Percentiles rank a stretch among this genome's conserved stretches.
These are phyloP conservation scores for Afroboletus lepidellus DNA, from an alignment of 1,284 basidiomycete genomes.

Conservation along the genomic window DNA sequence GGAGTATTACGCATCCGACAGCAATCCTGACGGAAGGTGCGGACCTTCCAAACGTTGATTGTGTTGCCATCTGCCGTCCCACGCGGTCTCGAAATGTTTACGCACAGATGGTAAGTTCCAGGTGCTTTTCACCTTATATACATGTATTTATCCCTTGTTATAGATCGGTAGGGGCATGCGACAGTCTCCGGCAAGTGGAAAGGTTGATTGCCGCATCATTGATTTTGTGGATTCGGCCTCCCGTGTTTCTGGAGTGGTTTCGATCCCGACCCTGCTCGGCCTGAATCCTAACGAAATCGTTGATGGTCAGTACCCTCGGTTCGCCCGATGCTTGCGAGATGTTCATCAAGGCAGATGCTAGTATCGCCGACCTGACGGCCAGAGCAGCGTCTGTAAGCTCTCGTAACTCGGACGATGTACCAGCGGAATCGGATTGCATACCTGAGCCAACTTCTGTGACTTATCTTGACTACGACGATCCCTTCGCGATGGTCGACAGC, in stretches of 20 bases:
- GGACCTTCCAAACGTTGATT: constrained; percentile 92
- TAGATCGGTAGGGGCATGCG: constrained; percentile 93
- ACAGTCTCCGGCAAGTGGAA: constrained; percentile 78
- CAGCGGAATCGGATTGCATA: constrained; percentile 33
- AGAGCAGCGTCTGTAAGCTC: constrained; percentile 33
- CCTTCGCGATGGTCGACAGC: constrained; percentile 61
- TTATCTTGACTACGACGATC: constrained; percentile 81
- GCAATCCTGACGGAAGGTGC: constrained; percentile 91
- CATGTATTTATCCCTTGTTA: neutral
- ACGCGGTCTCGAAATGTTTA: constrained; percentile 89
- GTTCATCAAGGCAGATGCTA: constrained; percentile 45
- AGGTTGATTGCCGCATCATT: constrained; percentile 85
- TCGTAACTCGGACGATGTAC: constrained; percentile 3
- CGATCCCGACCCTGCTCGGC: constrained; percentile 85
- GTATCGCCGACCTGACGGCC: constrained; percentile 47
- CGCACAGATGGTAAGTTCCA: constrained; percentile 79
- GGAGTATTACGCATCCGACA: constrained; percentile 30
- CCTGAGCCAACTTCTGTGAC: constrained; percentile 67
- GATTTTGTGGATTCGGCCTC: constrained; percentile 85
- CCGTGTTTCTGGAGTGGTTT: constrained; percentile 73
- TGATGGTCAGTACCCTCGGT: constrained; percentile 48
- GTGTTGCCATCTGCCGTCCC: constrained; percentile 82
- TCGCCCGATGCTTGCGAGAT: constrained; percentile 2
- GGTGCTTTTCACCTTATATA: neutral
- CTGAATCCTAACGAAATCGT: constrained; percentile 72